These are phyloP conservation scores for Evansstolkia leycettana DNA, from an alignment of 495 filamentous ascomycete species.

Conservation along the genomic window DNA sequence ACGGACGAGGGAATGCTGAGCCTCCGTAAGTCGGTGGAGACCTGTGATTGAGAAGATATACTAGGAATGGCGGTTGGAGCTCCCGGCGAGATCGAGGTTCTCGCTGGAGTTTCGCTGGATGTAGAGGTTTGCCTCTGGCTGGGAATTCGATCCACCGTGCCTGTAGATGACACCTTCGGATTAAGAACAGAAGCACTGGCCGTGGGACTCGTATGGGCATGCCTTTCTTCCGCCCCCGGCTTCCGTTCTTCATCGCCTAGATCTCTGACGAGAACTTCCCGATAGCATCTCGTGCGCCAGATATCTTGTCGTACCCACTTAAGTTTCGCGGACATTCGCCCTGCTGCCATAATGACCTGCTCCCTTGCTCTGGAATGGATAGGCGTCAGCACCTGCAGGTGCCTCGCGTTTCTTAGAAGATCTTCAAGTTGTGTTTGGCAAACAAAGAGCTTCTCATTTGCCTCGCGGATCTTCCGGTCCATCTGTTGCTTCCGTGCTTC, in stretches of 20 bases:
- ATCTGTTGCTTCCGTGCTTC: constrained; percentile 72
- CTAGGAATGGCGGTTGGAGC: constrained; percentile 5
- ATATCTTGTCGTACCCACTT: constrained; percentile 91
- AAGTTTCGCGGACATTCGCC: constrained; percentile 73
- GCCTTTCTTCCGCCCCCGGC: constrained; percentile 10
- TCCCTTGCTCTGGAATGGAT: constrained; percentile 80
- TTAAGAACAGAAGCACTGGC: constrained; percentile 10
- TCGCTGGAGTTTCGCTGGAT: neutral
- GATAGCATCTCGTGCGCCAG: constrained; percentile 83
- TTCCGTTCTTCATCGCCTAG: constrained; percentile 56
- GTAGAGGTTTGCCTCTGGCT: constrained; percentile 9
- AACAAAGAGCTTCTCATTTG: constrained; percentile 65
- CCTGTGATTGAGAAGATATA: constrained; percentile 9
- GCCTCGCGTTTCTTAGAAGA: constrained; percentile 80
- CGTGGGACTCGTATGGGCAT: constrained; percentile 4
- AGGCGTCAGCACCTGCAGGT: constrained; percentile 79
- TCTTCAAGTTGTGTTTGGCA: constrained; percentile 66
- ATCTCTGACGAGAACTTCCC: constrained; percentile 75
- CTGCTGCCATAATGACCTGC: constrained; percentile 72
- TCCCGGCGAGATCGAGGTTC: neutral
- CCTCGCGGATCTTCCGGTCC: constrained; percentile 66
- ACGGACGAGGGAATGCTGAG: constrained; percentile 25
- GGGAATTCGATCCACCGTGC: constrained; percentile 6
- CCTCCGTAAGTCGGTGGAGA: constrained; percentile 17
- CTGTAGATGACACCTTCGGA: constrained; percentile 10